phyloP scores from a whole-genome alignment of 2,329 filamentous ascomycete genomes.

The Tolypocladium tropicale region DNA sequence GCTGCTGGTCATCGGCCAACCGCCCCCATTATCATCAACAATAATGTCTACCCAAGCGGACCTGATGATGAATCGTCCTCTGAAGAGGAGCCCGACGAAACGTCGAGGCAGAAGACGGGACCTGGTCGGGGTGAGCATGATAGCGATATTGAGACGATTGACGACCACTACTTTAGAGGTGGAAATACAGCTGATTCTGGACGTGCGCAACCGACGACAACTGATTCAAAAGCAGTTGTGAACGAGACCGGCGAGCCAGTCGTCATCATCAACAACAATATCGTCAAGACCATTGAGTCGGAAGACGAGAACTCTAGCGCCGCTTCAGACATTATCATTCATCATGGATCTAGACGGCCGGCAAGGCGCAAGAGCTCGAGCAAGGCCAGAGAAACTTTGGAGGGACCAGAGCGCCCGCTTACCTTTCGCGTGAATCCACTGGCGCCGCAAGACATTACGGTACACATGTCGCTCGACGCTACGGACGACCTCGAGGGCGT shows the following conservation, averaged over 20 bases:
- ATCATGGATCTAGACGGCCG: no score
- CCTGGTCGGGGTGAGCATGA: background rate
- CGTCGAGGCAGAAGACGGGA: background rate
- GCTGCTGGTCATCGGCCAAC: background rate
- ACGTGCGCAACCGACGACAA: no score
- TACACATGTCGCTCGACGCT: conserved; percentile 1
- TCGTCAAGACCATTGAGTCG: background rate
- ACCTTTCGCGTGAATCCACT: background rate
- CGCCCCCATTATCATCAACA: background rate
- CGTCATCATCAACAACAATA: background rate
- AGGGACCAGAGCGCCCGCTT: background rate
- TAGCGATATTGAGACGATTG: accelerated
- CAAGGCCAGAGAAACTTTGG: background rate
- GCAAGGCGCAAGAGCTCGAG: background rate
- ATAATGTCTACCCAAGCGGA: background rate
- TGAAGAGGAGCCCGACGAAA: background rate
- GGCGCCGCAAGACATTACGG: conserved; percentile 1
- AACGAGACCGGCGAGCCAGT: background rate
- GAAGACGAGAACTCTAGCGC: background rate
- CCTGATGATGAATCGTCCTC: background rate
- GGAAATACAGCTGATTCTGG: background rate
- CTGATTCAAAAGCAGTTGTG: background rate
- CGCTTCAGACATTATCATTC: no score
- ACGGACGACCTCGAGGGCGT: background rate
- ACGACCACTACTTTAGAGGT: background rate